Evolutionary conservation across 2,329 filamentous ascomycete genomes (phyloP).

Genomic region (Leptographium radiaticola): DNA sequence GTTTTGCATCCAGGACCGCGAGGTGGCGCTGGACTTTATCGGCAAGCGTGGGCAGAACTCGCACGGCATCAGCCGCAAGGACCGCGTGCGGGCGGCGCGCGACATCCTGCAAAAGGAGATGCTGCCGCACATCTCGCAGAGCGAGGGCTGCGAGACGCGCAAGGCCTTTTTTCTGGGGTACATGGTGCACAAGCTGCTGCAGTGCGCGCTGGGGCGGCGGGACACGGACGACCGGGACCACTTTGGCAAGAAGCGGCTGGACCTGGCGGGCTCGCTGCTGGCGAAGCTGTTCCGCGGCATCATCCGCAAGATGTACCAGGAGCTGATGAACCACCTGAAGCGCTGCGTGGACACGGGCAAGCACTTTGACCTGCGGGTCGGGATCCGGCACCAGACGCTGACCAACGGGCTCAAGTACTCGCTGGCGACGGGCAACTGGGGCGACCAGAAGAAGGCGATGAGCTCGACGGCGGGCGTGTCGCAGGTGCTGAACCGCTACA

Average conservation of each 20-base stretch:
- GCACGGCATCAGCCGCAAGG: constrained; percentile 65
- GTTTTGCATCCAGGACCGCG: constrained; percentile 88
- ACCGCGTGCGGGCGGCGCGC: constrained; percentile 81
- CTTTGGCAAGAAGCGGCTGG: constrained; percentile 95
- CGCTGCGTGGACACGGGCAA: constrained; percentile 79
- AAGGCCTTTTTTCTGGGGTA: constrained; percentile 98
- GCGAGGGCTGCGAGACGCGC: constrained; percentile 83
- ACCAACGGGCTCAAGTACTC: constrained; percentile 95
- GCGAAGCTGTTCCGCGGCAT: constrained; percentile 93
- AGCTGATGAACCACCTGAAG: constrained; percentile 83
- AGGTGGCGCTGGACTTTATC: constrained; percentile 89
- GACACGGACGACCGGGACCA: constrained; percentile 97
- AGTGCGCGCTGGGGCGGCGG: constrained; percentile 82
- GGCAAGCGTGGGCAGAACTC: constrained; percentile 69
- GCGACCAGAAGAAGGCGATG: constrained; percentile 96
- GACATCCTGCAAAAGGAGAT: constrained; percentile 97
- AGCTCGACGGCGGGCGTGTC: constrained; percentile 94
- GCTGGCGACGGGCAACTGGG: constrained; percentile 96
- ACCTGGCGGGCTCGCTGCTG: constrained; percentile 84
- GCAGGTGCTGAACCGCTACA: constrained; percentile 95
- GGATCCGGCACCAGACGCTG: constrained; percentile 80
- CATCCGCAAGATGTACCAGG: constrained; percentile 80
- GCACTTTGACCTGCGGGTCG: constrained; percentile 82
- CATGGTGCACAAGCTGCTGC: constrained; percentile 93
- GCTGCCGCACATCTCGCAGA: constrained; percentile 90